These are phyloP conservation scores for Penicillium frequentans DNA, from an alignment of 2,329 filamentous ascomycete genomes.

Conservation along the genomic window DNA sequence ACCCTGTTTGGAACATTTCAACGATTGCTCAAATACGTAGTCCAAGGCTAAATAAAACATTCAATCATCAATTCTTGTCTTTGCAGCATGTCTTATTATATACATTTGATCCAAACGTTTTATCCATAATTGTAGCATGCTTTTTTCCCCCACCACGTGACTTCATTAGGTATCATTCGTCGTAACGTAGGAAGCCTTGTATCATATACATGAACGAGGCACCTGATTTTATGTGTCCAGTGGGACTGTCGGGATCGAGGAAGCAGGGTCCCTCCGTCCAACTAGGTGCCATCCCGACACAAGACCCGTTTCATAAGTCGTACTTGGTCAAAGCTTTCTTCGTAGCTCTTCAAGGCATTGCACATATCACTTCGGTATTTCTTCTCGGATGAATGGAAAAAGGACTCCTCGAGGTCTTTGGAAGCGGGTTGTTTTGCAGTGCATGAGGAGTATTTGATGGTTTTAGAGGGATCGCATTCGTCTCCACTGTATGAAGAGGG, in stretches of 20 bases:
- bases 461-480: background rate
- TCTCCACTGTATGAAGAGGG: background rate
- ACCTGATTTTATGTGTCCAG: background rate
- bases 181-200: background rate
- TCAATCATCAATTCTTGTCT: background rate
- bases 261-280: background rate
- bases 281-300: background rate
- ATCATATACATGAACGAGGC: background rate
- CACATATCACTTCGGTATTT: background rate
- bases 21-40: background rate
- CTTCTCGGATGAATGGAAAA: background rate
- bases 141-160: background rate
- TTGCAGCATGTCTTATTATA: background rate
- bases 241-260: background rate
- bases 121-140: background rate
- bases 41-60: background rate
- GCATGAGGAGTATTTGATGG: background rate
- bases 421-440: background rate
- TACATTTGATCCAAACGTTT: background rate
- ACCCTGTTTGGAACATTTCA: background rate
- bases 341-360: background rate
- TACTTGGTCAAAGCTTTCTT: background rate
- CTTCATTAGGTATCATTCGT: background rate
- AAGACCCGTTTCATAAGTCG: background rate
- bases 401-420: background rate